These are phyloP conservation scores for Botryotinia narcissicola DNA, from an alignment of 2,329 filamentous ascomycete genomes.

Conservation along the genomic window DNA sequence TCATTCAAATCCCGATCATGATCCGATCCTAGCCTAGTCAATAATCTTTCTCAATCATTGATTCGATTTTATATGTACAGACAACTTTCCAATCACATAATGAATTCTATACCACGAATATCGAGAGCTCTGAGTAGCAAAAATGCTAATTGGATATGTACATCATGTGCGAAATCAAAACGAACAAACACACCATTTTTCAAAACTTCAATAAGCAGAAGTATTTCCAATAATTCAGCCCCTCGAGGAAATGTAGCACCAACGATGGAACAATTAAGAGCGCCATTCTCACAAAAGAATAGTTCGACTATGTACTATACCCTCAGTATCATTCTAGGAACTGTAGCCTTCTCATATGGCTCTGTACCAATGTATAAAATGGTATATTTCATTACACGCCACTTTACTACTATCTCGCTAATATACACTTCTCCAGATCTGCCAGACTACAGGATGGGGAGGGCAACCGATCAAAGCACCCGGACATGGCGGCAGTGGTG, in stretches of 20 bases:
- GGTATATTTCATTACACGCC: conserved; percentile 46
- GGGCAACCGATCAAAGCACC: conserved; percentile 86
- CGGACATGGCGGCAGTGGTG: conserved; percentile 55
- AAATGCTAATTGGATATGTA: conserved; percentile 36
- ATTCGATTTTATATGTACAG: background rate
- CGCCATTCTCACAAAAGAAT: conserved; percentile 66
- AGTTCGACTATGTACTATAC: conserved; percentile 70
- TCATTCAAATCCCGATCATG: background rate
- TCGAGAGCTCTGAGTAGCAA: conserved; percentile 28
- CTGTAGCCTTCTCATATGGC: conserved; percentile 76
- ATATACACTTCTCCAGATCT: conserved; percentile 55
- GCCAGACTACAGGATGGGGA: conserved; percentile 85
- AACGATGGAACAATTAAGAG: conserved; percentile 63
- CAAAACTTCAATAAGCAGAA: conserved; percentile 30
- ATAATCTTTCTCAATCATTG: background rate
- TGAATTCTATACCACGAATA: conserved; percentile 28
- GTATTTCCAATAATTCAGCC: conserved; percentile 32
- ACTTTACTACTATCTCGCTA: conserved; percentile 17
- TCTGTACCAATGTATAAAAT: conserved; percentile 87
- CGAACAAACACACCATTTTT: conserved; percentile 29
- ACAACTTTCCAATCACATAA: conserved; percentile 4
- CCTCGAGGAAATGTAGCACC: conserved; percentile 41
- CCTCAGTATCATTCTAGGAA: conserved; percentile 73
- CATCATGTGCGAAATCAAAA: conserved; percentile 29
- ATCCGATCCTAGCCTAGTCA: background rate